Conservation (phyloP, 2,329 filamentous ascomycete species). For the Fusarium aywerte region DNA sequence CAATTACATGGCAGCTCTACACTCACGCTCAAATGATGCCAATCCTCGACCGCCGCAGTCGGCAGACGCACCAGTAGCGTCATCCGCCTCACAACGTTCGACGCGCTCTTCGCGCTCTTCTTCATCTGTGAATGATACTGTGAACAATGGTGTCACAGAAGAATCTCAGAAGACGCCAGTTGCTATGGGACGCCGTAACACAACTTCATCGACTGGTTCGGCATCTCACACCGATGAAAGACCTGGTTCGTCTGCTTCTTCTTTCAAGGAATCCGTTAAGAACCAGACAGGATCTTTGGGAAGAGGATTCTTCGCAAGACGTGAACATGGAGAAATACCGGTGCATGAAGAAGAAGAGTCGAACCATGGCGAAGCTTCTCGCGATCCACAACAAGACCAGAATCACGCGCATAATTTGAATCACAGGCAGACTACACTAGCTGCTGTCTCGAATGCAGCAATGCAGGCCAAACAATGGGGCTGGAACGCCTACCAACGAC, state of each 20-base stretch:
- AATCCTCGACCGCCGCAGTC: slow-evolving; percentile 58
- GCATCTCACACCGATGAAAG: slow-evolving; percentile 40
- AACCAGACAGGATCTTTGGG: slow-evolving; percentile 54
- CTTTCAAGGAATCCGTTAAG: slow-evolving; percentile 53
- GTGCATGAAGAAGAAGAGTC: slow-evolving; percentile 50
- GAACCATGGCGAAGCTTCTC: slow-evolving; percentile 46
- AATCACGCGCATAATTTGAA: slow-evolving; percentile 48
- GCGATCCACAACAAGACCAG: slow-evolving; percentile 49
- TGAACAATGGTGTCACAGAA: slow-evolving; percentile 53
- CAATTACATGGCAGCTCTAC: slow-evolving; percentile 74
- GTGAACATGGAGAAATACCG: slow-evolving; percentile 53
- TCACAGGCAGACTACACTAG: slow-evolving; percentile 58
- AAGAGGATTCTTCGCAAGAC: slow-evolving; percentile 55
- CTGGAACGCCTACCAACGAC: slow-evolving; percentile 65
- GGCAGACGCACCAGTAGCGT: slow-evolving; percentile 50
- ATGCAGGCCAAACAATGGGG: slow-evolving; percentile 69
- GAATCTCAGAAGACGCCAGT: slow-evolving; percentile 45
- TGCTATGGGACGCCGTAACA: slow-evolving; percentile 51
- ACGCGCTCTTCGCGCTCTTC: slow-evolving; percentile 66
- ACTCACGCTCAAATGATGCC: slow-evolving; percentile 68
- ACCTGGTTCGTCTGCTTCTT: slow-evolving; percentile 49
- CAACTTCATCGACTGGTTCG: slow-evolving; percentile 53
- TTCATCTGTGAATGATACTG: slow-evolving; percentile 56
- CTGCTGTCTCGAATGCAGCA: slow-evolving; percentile 66
- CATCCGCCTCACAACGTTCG: slow-evolving; percentile 53